These are phyloP conservation scores for Brasenia schreberi DNA, from an alignment of 164 flowering plant genomes.

Conservation along the genomic window DNA sequence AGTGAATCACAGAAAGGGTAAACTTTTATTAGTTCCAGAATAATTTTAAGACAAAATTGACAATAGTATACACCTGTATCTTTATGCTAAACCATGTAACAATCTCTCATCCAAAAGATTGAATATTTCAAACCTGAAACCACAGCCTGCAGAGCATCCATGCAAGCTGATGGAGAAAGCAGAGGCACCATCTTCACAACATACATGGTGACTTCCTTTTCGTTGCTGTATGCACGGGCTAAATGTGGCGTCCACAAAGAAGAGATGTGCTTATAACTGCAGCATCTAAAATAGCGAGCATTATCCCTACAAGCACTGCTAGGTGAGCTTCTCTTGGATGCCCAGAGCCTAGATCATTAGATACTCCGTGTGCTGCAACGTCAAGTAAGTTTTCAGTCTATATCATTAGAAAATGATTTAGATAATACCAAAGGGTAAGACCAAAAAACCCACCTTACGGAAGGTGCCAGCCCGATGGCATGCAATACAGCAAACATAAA, in stretches of 20 bases:
- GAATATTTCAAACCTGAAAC: conserved; percentile 45
- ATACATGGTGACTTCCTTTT: conserved; percentile 62
- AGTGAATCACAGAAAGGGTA: too few species aligned
- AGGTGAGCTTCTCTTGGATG: conserved; percentile 46
- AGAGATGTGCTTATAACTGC: conserved; percentile 29
- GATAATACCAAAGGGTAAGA: not conserved
- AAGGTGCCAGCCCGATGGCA: conserved; percentile 71
- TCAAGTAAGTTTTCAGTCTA: not conserved
- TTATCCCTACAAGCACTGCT: conserved; percentile 34
- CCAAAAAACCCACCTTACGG: conserved; percentile 46
- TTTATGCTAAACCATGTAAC: not conserved
- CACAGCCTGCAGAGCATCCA: conserved; percentile 58
- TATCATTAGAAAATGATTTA: not conserved
- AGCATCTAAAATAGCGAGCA: conserved; percentile 28
- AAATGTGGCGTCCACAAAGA: conserved; percentile 33
- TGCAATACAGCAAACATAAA: conserved; percentile 41
- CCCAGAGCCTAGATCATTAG: conserved; percentile 88
- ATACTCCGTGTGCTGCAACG: conserved; percentile 67
- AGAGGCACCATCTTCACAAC: conserved; percentile 66
- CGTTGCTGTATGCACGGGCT: conserved; percentile 68
- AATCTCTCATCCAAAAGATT: not conserved
- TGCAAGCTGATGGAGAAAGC: conserved; percentile 34
- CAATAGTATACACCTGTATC: not conserved
- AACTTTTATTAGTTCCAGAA: too few species aligned
- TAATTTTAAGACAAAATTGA: not conserved